Base-by-base conservation (phyloP, 83 land plant genomes). In the Picea abies region DNA sequence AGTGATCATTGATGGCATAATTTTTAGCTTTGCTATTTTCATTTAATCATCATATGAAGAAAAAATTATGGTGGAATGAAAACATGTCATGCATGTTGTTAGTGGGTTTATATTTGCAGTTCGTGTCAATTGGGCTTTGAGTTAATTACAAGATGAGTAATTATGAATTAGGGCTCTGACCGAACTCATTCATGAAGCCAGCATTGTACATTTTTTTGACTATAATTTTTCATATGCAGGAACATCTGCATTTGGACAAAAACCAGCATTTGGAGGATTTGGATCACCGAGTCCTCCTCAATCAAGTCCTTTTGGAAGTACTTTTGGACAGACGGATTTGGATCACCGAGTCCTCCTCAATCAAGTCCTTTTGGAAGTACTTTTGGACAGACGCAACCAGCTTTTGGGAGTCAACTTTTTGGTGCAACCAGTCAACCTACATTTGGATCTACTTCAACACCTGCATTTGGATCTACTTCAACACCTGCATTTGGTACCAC, bases 181-280 rank as follows among this genome's bases (percentile, higher is more conserved):
- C 16, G 4, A 58, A 3, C 60, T 58, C 60, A 58, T 14, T 58
- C 16, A 58, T 14, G 15, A 58, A 58, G 17, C 3, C 16, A 58
- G 16, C 16, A 58, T 58, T 58, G 60, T 58, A 58, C 3, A 3
- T 58, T 58, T 58, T 52, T 15, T 14, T 58, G 60, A 58, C 60
- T 58, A 58, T 14, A 58, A 14, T 39, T 76, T 63, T 63, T 35
- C 61, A 41, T 81, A 22, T 32, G 15, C 70, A 94, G 96, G 92
- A 26, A 89, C 91, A 66, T 84, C 93, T 65, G 47, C 82, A 4
- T 94, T 94, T 81, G 95, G 95, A 11, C 95, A 92, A 79, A 94
- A 90, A 82, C 95, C 96, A 81, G 83, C 88, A 35, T 94, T 94
- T 85, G 95, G 92, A 44, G 86, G 89, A 1, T 94, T 94, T 88